Evolutionary conservation across 2,329 filamentous ascomycete genomes (phyloP).

Genomic region (Ampelomyces quisqualis): DNA sequence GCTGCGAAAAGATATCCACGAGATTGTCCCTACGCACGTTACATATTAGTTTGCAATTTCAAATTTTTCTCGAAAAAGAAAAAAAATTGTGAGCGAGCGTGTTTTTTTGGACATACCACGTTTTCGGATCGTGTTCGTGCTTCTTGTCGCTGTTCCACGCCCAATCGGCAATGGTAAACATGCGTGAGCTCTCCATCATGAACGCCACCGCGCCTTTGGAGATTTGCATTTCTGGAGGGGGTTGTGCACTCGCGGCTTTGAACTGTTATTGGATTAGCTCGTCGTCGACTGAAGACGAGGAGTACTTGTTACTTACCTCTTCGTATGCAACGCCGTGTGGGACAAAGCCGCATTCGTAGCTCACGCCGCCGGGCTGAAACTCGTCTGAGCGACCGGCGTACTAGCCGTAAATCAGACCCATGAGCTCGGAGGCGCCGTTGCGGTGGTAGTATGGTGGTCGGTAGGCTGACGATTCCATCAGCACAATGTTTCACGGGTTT

Average conservation of each 20-base stretch:
- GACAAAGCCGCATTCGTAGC: constrained; percentile 69
- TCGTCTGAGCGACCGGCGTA: constrained; percentile 55
- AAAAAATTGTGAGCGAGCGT: no score
- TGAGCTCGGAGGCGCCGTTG: constrained; percentile 66
- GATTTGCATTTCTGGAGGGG: constrained; percentile 41
- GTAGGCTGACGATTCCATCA: constrained; percentile 18
- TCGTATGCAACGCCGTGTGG: constrained; percentile 63
- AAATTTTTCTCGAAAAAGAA: background rate
- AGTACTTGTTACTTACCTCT: constrained; percentile 29
- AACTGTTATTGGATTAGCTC: constrained; percentile 29
- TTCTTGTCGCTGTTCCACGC: constrained; percentile 46
- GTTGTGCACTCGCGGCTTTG: constrained; percentile 56
- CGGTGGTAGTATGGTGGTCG: constrained; percentile 62
- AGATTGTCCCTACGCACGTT: constrained; percentile 45
- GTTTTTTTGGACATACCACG: constrained; percentile 51
- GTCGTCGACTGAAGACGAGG: no score
- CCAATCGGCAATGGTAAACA: constrained; percentile 42
- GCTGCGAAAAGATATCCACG: constrained; percentile 54
- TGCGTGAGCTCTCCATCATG: constrained; percentile 59
- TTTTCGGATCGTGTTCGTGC: constrained; percentile 49
- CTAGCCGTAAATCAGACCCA: constrained; percentile 62
- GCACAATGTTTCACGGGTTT: background rate
- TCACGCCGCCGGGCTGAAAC: constrained; percentile 62
- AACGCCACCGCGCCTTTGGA: constrained; percentile 61
- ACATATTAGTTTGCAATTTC: constrained; percentile 2